phyloP scores from a whole-genome alignment of 306 rosid species.

The Castanospermum australe region DNA sequence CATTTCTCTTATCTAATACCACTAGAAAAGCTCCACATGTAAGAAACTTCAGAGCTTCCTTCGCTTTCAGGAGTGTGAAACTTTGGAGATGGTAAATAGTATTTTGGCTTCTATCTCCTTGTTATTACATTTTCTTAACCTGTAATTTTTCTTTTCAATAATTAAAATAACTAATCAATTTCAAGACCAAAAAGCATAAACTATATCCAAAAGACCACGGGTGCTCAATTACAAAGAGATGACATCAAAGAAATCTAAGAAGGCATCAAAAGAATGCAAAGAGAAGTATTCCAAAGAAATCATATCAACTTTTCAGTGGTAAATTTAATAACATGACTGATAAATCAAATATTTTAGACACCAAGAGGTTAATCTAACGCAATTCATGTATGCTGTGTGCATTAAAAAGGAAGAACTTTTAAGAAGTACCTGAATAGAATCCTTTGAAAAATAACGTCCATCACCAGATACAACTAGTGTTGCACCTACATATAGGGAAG shows the following conservation, averaged over 20 bases:
- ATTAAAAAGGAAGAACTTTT: background rate
- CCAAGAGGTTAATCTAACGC: background rate
- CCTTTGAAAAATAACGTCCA: constrained; percentile 96
- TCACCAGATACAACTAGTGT: constrained; percentile 97
- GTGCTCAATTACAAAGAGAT: no score
- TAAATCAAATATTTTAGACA: constrained; percentile 9
- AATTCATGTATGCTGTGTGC: no score
- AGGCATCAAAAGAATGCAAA: constrained; percentile 5
- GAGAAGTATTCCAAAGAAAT: background rate
- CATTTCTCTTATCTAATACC: no score
- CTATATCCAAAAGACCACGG: background rate
- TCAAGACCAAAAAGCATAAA: background rate
- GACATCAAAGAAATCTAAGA: background rate
- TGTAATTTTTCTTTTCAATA: background rate
- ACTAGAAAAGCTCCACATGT: no score
- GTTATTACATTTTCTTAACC: background rate
- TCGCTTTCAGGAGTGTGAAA: background rate
- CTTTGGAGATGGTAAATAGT: background rate
- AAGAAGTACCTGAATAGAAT: constrained; percentile 78
- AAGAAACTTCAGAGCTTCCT: no score
- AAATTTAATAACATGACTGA: background rate
- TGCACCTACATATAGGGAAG: constrained; percentile 59
- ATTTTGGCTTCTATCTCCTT: background rate
- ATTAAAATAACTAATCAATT: background rate
- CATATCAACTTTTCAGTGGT: background rate